These are phyloP conservation scores for Simmondsia chinensis DNA, from an alignment of 148 eudicot genomes.

Conservation along the genomic window DNA sequence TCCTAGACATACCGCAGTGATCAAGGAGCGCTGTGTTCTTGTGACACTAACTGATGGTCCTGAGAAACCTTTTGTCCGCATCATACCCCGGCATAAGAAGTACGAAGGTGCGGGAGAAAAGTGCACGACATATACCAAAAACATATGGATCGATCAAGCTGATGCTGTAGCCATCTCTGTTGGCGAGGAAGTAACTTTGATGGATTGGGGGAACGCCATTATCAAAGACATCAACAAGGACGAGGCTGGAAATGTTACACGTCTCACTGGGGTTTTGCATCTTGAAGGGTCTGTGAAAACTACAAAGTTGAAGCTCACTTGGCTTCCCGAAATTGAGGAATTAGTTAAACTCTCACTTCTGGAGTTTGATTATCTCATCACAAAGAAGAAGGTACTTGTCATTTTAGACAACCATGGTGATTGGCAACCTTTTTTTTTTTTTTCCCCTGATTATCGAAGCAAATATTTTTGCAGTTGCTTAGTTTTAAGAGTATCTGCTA, in stretches of 20 bases:
- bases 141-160: conserved; percentile 75
- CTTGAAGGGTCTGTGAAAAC: conserved; percentile 88
- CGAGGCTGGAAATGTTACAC: conserved; percentile 48
- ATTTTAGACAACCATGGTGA: too few species aligned
- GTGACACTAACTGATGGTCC: conserved; percentile 77
- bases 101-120: conserved; percentile 85
- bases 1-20: conserved; percentile 85
- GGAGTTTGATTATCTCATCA: conserved; percentile 84
- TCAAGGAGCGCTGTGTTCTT: conserved; percentile 61
- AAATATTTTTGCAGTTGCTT: too few species aligned
- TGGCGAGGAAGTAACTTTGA: conserved; percentile 80
- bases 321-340: conserved; percentile 75
- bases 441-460: too few species aligned
- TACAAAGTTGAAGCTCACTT: conserved; percentile 94
- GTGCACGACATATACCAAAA: conserved; percentile 66
- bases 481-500: too few species aligned
- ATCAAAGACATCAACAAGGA: conserved; percentile 74
- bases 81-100: conserved; percentile 83
- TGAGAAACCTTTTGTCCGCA: conserved; percentile 59
- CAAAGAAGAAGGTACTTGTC: conserved; percentile 78
- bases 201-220: conserved; percentile 98
- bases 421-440: too few species aligned
- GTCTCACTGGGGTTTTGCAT: conserved; percentile 68
- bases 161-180: conserved; percentile 68
- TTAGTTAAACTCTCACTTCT: conserved; percentile 64